Base-by-base conservation (phyloP, 331 rosid species). In the Rosa hybrid region DNA sequence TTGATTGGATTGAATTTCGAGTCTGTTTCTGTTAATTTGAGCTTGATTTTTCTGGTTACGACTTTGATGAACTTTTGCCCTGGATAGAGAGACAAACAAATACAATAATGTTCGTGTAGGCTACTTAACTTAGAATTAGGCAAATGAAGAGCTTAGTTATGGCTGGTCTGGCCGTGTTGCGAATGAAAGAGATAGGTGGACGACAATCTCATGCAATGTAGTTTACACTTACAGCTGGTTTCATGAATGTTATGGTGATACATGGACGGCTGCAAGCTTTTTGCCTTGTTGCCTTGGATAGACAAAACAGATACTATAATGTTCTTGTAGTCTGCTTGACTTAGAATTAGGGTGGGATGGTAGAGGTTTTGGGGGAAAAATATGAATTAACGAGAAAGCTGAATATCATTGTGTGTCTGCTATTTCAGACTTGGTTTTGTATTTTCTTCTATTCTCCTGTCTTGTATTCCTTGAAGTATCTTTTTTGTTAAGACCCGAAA, bases 121-220 rank as follows among this genome's bases (percentile, higher is more conserved):
- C 17, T 27, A 18, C 49, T 76, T 21, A 76, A 49, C 80, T 45
- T 44, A 46, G 72, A 76, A 46, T 46, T 63, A 27, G 46, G 80
- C 25, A 12, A 9, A 45, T 25, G 46, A 12, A 18, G 72, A 27
- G 25, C 69, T 59, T 75, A 42, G 56, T 57, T 41, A 7, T 39
- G 34, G 62, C 57, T 3, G 8, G 7, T 56, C 23, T n/a, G 6
- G 16, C 54, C 18, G 41, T 8, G 21, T 21, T 20, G 14, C 56
- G 25, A 54, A 44, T 23, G 50, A 41, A 57, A 9, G 25, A 75
- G 34, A 21, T 8, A 8, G 44, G 20, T 9, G 14, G 39, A 45
- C 13, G 1, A 54, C 25, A 54, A 1, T 54, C 12, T 63, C 12
- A 76, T 76, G 72, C 62, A 77, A 63, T 77, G 49, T 64, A 64